These are phyloP conservation scores for Cerrena zonata DNA, from an alignment of 1,284 basidiomycete genomes.

Conservation along the genomic window DNA sequence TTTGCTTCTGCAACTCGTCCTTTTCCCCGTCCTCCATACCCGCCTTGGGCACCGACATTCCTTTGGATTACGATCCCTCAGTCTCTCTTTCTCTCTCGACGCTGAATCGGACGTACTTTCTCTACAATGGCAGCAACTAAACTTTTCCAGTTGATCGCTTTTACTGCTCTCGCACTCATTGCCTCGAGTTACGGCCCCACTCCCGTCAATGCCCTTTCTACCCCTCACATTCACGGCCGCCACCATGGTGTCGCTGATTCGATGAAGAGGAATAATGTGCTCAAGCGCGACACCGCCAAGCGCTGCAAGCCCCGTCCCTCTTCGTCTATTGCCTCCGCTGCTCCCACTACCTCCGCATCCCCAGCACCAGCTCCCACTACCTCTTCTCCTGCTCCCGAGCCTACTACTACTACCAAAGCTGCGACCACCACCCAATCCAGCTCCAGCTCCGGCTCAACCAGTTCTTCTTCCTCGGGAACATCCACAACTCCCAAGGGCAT, in stretches of 20 bases:
- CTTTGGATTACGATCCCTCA: conserved; percentile 20
- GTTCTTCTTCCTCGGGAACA: conserved; percentile 12
- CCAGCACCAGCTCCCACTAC: conserved; percentile 3
- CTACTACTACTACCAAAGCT: too few species aligned
- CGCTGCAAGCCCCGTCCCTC: conserved; percentile 54
- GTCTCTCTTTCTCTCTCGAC: conserved; percentile 11
- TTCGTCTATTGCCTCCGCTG: conserved; percentile 12
- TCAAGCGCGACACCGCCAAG: conserved; percentile 19
- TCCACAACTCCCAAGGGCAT: conserved; percentile 1
- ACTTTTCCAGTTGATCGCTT: conserved; percentile 49
- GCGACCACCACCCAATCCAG: conserved; percentile 13
- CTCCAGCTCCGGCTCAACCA: conserved; percentile 15
- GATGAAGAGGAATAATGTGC: conserved; percentile 32
- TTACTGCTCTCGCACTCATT: conserved; percentile 54
- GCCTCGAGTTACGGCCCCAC: conserved; percentile 42
- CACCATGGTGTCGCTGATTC: conserved; percentile 31
- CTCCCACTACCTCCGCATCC: neutral
- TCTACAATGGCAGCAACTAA: conserved; percentile 46
- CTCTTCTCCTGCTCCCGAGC: conserved; percentile 1
- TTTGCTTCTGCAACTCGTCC: conserved; percentile 5
- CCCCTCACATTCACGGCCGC: conserved; percentile 26
- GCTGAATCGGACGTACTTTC: conserved; percentile 4
- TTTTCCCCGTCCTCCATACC: conserved; percentile 15
- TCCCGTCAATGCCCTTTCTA: conserved; percentile 47
- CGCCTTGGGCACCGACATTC: conserved; percentile 28